Conservation (phyloP, 176 grass and related monocot species). For the Oryza glumipatula region DNA sequence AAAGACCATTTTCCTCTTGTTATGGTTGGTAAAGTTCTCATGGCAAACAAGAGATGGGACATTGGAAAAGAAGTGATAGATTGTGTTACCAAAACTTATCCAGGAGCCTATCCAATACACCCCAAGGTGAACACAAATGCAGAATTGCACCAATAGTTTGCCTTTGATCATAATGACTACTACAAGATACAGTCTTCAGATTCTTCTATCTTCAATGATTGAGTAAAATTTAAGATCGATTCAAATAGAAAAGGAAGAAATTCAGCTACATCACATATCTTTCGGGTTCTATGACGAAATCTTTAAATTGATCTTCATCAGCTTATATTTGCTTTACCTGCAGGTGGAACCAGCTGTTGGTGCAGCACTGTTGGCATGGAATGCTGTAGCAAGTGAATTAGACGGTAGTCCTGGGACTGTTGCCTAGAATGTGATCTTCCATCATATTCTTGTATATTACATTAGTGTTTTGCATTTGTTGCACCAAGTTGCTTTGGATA, state of each 20-base stretch:
- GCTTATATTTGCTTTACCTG: conserved; percentile 33
- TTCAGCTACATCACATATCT: not conserved
- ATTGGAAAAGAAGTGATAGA: conserved; percentile 79
- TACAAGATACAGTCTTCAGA: conserved; percentile 25
- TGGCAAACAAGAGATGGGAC: conserved; percentile 77
- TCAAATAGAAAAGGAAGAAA: not conserved
- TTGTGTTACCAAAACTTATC: conserved; percentile 60
- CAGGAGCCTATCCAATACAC: conserved; percentile 71
- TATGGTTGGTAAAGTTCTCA: conserved; percentile 81
- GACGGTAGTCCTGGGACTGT: conserved; percentile 36
- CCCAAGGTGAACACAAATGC: conserved; percentile 53
- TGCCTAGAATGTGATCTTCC: conserved; percentile 6
- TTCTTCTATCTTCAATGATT: conserved; percentile 2
- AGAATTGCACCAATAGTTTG: not conserved
- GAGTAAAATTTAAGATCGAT: not conserved
- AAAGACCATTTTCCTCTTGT: conserved; percentile 67
- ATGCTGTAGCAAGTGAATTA: conserved; percentile 51
- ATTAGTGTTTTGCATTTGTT: conserved; percentile 39
- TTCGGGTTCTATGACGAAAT: not conserved
- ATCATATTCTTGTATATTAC: conserved; percentile 43
- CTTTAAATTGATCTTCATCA: conserved; percentile 4
- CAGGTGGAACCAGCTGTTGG: conserved; percentile 85
- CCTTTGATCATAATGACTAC: conserved; percentile 15
- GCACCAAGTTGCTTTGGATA: conserved; percentile 38
- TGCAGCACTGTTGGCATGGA: conserved; percentile 74